Percentiles rank a stretch among this genome's conserved stretches.
These are phyloP conservation scores for Alternaria sp. DNA, from an alignment of 2,329 filamentous ascomycete genomes.

Conservation along the genomic window DNA sequence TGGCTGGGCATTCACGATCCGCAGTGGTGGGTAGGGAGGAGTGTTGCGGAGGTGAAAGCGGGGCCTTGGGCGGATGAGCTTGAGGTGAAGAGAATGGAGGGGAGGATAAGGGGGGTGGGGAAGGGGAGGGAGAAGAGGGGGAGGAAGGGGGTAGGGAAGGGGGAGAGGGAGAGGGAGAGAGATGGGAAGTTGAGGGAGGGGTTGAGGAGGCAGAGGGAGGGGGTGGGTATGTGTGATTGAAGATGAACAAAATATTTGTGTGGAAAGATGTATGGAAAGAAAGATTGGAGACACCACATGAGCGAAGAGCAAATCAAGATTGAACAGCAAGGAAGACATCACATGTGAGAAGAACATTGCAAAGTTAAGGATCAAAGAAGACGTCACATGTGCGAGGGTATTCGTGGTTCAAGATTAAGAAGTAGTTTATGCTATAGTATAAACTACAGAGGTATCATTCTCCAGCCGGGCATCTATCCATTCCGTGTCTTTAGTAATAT, in stretches of 20 bases:
- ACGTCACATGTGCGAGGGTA: not conserved
- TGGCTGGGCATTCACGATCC: not conserved
- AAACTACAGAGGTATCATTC: not conserved
- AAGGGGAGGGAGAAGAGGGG: not conserved
- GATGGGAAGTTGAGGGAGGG: constrained; percentile 17
- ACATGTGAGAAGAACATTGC: not conserved
- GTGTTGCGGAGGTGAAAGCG: constrained; percentile 10
- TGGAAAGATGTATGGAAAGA: not conserved
- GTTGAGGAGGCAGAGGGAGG: constrained; percentile 4
- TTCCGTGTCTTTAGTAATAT: not conserved
- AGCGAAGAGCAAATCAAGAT: not conserved
- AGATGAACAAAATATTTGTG: not conserved
- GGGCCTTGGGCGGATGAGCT: constrained; percentile 12
- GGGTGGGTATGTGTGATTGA: not conserved
- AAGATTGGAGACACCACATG: not conserved
- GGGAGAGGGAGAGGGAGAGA: constrained; percentile 5
- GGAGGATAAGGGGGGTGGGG: not conserved
- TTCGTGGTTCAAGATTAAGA: not conserved
- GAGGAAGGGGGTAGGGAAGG: not conserved
- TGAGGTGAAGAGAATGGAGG: constrained; percentile 1
- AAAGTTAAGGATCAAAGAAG: not conserved
- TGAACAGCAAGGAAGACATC: not conserved
- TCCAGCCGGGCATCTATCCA: not conserved
- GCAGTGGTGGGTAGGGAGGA: constrained; percentile 22
- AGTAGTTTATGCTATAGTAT: not conserved